phyloP scores from a whole-genome alignment of 2,329 filamentous ascomycete genomes.

The Pseudofabraea citricarpa region DNA sequence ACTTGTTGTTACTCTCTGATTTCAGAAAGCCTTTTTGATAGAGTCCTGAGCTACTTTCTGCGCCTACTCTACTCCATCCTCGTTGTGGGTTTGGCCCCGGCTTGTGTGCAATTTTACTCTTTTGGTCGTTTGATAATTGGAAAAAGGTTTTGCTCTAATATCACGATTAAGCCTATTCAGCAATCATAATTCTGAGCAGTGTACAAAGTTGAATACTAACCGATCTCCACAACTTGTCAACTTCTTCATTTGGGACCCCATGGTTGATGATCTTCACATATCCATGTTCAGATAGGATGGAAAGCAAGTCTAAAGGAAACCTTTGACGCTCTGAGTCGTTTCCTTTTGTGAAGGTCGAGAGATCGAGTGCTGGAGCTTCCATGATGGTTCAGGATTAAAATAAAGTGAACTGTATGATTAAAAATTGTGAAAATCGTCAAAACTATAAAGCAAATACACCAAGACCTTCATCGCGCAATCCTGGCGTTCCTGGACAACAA shows the following conservation, averaged over 20 bases:
- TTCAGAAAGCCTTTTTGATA: neutral
- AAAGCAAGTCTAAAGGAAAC: neutral
- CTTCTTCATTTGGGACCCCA: constrained; percentile 1
- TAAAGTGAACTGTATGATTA: too few relatives aligned
- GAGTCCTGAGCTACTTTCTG: neutral
- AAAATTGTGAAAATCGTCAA: too few relatives aligned
- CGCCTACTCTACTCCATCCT: constrained; percentile 3
- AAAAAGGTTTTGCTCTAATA: neutral
- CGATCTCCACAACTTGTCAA: constrained; percentile 1
- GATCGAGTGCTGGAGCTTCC: too few relatives aligned
- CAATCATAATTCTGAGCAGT: neutral
- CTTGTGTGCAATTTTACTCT: neutral
- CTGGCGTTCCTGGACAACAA: too few relatives aligned
- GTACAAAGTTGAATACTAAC: neutral
- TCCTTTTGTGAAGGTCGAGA: too few relatives aligned
- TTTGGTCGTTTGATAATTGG: neutral
- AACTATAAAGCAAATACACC: too few relatives aligned
- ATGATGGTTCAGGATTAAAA: too few relatives aligned
- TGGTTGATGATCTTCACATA: constrained; percentile 7
- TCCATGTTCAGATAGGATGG: neutral
- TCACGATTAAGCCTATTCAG: too few relatives aligned
- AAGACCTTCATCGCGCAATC: too few relatives aligned
- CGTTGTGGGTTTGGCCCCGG: constrained; percentile 4
- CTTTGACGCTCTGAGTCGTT: too few relatives aligned
- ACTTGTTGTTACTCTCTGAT: neutral